These are phyloP conservation scores for Aeminium ludgeri DNA, from an alignment of 495 filamentous ascomycete genomes.

Conservation along the genomic window DNA sequence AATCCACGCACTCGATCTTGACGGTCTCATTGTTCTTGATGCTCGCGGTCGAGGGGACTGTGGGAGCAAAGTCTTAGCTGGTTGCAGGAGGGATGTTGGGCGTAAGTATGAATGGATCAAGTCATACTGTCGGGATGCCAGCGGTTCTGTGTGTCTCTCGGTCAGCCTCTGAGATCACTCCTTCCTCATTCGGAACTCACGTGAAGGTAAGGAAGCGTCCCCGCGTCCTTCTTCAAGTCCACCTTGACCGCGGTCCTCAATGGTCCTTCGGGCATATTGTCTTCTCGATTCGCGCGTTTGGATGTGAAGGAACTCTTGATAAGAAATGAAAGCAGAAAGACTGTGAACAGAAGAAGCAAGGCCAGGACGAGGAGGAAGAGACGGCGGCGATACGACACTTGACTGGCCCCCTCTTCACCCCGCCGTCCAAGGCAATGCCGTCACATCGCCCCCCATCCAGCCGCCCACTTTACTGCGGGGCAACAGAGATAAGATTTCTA, in stretches of 20 bases:
- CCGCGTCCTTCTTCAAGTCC: conserved; percentile 57
- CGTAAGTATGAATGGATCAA: background rate
- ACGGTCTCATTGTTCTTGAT: conserved; percentile 80
- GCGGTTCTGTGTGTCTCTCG: conserved; percentile 48
- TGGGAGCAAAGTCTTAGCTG: background rate
- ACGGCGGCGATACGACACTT: no score
- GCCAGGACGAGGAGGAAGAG: background rate
- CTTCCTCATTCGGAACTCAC: conserved; percentile 39
- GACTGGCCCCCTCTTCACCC: no score
- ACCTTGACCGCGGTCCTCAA: conserved; percentile 67
- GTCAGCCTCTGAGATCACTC: conserved; percentile 2
- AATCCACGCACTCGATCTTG: conserved; percentile 87
- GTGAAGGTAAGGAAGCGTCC: conserved; percentile 58
- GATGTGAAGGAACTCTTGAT: no score
- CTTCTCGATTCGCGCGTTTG: background rate
- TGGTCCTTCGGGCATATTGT: conserved; percentile 22
- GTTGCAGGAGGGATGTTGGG: background rate
- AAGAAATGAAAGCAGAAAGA: no score
- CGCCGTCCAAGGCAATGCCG: background rate
- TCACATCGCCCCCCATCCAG: no score
- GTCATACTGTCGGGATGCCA: conserved; percentile 78
- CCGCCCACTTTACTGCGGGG: no score
- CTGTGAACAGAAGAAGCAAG: no score
- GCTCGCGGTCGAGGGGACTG: conserved; percentile 48
- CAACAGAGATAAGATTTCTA: no score